Base-by-base conservation (phyloP, 306 rosid genomes). In the Carpinus viminea region DNA sequence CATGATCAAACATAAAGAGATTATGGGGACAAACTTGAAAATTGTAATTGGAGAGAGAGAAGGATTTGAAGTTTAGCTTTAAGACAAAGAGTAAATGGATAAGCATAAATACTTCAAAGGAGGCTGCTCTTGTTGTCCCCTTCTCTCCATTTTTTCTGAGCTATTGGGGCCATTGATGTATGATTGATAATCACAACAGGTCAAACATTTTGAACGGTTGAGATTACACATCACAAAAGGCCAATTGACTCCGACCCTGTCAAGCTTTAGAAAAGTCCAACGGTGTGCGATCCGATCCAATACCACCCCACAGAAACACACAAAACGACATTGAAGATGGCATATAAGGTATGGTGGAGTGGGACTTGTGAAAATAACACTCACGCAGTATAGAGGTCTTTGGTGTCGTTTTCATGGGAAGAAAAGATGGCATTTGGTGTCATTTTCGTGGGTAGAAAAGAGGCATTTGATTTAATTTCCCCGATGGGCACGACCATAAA, bases 401-500 rank as follows among this genome's bases (percentile, higher is more conserved):
- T 38, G 12, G 4, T 9, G 26, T 65, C 50, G 6, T 10, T 17
- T 66, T 66, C 71, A 38, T 17, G 12, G 20, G 24, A 36, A 2
- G 36, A 61, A 13, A 13, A 26, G 8, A 4, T 2, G 12, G 71
- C 73, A 76, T 12, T 83, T 50, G 55, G 34, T 51, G 81, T 78
- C 80, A 70, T 78, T 78, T 78, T 74, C 80, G 36, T 74, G 12
- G 47, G 70, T 52, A 24, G 74, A 69, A 6, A 78, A 69, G 75
- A 20, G 70, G 74, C 83, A 10, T 70, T 54, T 21, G 51, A 2
- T 68, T 56, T 78, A 34, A 2, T 34, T 38, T 4, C 48, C 47
- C 4, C 55, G 47, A 57, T 53, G 4, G 2, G 8, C 70, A 34
- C 55, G 26, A 46, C 64, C 43, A 38, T 12, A 47, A 57, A 38